Base-by-base conservation (phyloP, 345 rosid species). In the Ailanthus altissimus region DNA sequence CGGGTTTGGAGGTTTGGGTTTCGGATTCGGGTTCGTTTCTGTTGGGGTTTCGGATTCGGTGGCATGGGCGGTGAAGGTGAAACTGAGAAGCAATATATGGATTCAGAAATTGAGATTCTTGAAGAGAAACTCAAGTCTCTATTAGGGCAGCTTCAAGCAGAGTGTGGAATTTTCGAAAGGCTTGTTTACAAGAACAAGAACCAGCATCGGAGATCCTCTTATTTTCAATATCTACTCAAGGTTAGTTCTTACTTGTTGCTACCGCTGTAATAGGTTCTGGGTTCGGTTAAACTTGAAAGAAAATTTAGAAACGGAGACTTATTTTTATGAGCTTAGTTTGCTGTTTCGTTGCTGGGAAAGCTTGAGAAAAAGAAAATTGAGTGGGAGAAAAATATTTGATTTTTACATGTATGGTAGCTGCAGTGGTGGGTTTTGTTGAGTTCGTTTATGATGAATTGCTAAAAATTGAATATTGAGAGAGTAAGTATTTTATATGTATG, bases 161-260 rank as follows among this genome's bases (percentile, higher is more conserved):
- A 93, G 76, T 65, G 77, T 49, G 91, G 84, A 7, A 82, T 93
- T 53, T 90, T 92, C 59, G 97, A 91, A 80, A 91, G 97, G 79
- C 84, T 93, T 53, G 87, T 92, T 71, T 90, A 96, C 85, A 93
- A 93, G 83, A 93, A 92, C 86, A 96, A 95, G 92, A 93, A 91
- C 51, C 99, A 95, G 84, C 99, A 95, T 61, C 82, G 98, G 36
- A 89, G 97, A 78, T 86, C 92, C 87, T 88, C 91, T 32, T 95
- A 93, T 81, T 95, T 95, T 77, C 94, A 93, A 83, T 89, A 85
- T 86, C 90, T 93, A 64, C 81, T 90, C 21, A 96, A 93, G 97
- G 99, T 91, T 84, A 54, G 26, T 49, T 67, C 15, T 76, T 2
- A 25, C 61, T 28, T 25, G 32, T 13, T 67, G 18, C 42, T 67